Evolutionary conservation across 73 alveolate species (phyloP).

Genomic region (Tetrahymena malaccensis): DNA sequence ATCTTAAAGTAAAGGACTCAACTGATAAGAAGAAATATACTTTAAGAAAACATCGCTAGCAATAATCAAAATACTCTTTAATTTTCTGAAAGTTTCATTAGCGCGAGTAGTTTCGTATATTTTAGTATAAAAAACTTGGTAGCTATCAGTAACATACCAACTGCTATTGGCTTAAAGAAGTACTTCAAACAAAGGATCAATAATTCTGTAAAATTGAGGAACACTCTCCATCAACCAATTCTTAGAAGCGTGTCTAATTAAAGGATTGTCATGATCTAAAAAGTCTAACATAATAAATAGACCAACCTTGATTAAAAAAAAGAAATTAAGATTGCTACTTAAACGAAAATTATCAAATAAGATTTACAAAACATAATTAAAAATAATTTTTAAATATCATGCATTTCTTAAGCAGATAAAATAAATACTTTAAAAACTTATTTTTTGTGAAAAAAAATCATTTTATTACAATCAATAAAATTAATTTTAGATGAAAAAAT

Average conservation of each 20-base stretch:
- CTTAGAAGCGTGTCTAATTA: slow-evolving; percentile 38
- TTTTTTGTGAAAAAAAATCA: too few species aligned
- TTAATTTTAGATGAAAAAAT: not conserved
- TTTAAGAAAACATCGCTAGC: slow-evolving; percentile 27
- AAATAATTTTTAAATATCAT: too few species aligned
- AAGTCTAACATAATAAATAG: slow-evolving; percentile 30
- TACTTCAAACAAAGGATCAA: slow-evolving; percentile 39
- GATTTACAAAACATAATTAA: too few species aligned
- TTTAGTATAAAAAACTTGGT: slow-evolving; percentile 28
- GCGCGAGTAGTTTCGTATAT: slow-evolving; percentile 32
- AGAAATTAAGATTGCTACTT: not conserved
- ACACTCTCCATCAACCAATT: slow-evolving; percentile 36
- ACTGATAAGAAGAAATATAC: slow-evolving; percentile 1
- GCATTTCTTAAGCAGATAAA: too few species aligned
- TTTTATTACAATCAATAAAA: too few species aligned
- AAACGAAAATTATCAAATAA: too few species aligned
- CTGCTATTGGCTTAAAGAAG: slow-evolving; percentile 14
- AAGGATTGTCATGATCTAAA: slow-evolving; percentile 41
- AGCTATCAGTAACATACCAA: slow-evolving; percentile 35
- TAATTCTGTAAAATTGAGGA: slow-evolving; percentile 22
- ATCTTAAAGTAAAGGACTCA: slow-evolving; percentile 15
- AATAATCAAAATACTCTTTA: slow-evolving; percentile 16
- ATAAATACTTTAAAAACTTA: too few species aligned
- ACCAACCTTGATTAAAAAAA: slow-evolving; percentile 17
- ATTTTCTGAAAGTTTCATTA: slow-evolving; percentile 38